phyloP scores from a whole-genome alignment of 805 yeast genomes.

The Yarrowia sp. region DNA sequence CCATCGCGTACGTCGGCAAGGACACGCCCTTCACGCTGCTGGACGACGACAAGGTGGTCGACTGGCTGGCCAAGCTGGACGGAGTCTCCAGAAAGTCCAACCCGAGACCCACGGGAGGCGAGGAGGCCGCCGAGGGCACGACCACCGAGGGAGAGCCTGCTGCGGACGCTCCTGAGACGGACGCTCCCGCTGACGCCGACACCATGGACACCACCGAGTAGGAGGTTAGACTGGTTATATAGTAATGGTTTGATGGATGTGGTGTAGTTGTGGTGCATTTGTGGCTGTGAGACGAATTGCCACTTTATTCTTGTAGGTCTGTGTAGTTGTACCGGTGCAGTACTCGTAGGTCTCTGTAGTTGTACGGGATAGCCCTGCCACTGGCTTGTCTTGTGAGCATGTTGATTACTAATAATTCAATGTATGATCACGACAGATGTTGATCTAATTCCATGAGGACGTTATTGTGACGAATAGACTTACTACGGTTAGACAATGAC shows the following conservation, averaged over 20 bases:
- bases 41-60: conserved; percentile 84
- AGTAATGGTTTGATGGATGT: background rate
- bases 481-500: no score
- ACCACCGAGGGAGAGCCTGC: conserved; percentile 11
- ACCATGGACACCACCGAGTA: conserved; percentile 27
- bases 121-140: conserved; percentile 1
- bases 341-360: no score
- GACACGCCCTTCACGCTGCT: conserved; percentile 70
- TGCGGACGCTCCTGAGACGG: background rate
- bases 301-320: no score
- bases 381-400: no score
- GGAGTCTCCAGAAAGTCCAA: conserved; percentile 56
- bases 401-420: no score
- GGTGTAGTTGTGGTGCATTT: no score
- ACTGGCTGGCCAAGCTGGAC: conserved; percentile 76
- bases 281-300: no score
- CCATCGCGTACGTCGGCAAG: conserved; percentile 89
- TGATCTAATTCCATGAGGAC: no score
- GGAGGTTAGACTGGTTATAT: background rate
- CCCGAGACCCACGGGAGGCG: conserved; percentile 29
- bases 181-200: conserved; percentile 24
- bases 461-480: no score
- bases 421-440: no score
- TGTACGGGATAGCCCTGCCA: no score
- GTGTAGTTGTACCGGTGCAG: no score